phyloP scores from a whole-genome alignment of 352 stramenopile genomes.

The Globisporangium orthogonon region DNA sequence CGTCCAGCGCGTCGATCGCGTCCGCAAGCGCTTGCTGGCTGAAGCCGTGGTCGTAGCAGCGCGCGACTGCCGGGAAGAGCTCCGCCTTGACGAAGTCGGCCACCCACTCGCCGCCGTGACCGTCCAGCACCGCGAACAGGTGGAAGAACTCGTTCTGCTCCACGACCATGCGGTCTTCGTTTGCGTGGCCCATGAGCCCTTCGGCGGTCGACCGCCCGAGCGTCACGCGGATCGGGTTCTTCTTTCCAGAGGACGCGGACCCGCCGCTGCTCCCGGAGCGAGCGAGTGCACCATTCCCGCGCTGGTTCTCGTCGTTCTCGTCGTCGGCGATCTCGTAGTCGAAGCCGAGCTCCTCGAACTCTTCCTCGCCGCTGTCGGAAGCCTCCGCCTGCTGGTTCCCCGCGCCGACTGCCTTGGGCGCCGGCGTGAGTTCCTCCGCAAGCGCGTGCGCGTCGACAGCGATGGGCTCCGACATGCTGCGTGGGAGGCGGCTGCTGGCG shows the following conservation, averaged over 20 bases:
- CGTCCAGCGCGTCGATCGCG: slow-evolving; percentile 44
- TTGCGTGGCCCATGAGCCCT: slow-evolving; percentile 46
- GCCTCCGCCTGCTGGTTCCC: background rate
- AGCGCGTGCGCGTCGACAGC: background rate
- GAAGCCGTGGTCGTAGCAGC: slow-evolving; percentile 33
- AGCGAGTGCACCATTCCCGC: background rate
- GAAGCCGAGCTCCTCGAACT: slow-evolving; percentile 11
- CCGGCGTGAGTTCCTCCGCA: background rate
- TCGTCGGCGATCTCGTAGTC: slow-evolving; percentile 1
- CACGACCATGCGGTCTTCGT: slow-evolving; percentile 64
- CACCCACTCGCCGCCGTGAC: slow-evolving; percentile 54
- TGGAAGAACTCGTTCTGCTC: slow-evolving; percentile 45
- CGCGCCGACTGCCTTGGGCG: background rate
- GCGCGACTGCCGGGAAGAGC: slow-evolving; percentile 39
- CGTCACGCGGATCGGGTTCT: slow-evolving; percentile 33
- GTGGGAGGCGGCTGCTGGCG: background rate
- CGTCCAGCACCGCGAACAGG: slow-evolving; percentile 67
- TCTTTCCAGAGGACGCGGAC: slow-evolving; percentile 3
- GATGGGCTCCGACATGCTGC: slow-evolving; percentile 2
- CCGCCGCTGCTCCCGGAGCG: background rate
- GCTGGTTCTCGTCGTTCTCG: slow-evolving; percentile 12
- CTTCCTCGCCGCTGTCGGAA: background rate
- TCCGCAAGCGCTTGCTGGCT: slow-evolving; percentile 21
- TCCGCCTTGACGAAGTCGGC: slow-evolving; percentile 49
- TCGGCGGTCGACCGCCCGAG: slow-evolving; percentile 37